phyloP scores from a whole-genome alignment of 164 flowering plant species.

The Magnolia officinalis region DNA sequence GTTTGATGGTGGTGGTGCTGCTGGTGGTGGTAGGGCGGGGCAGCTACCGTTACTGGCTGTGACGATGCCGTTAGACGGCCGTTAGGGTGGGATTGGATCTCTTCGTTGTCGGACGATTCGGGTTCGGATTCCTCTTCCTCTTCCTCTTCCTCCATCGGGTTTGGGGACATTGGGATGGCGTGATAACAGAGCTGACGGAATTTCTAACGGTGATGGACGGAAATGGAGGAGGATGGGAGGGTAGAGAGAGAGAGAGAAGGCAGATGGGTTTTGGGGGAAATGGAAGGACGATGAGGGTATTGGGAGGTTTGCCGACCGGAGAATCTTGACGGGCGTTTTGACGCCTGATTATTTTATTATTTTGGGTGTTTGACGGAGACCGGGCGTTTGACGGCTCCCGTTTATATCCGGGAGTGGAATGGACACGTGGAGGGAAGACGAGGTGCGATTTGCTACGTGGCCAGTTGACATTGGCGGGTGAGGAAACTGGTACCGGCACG shows the following conservation, averaged over 20 bases:
- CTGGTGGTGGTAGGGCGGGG: conserved; percentile 8
- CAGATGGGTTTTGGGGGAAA: conserved; percentile 24
- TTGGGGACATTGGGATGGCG: neutral
- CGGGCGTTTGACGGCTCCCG: conserved; percentile 32
- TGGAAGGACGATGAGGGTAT: conserved; percentile 18
- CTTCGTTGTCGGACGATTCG: neutral
- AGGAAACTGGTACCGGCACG: neutral
- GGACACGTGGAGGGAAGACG: neutral
- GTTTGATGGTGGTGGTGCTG: conserved; percentile 17
- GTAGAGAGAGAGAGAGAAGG: neutral
- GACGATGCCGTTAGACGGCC: conserved; percentile 10
- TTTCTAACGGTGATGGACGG: neutral
- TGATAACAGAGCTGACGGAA: neutral
- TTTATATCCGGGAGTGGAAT: conserved; percentile 1
- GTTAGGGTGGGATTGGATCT: conserved; percentile 32
- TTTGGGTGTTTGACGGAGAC: conserved; percentile 26
- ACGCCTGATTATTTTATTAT: neutral
- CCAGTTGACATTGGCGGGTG: neutral
- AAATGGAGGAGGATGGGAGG: neutral
- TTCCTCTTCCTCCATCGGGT: conserved; percentile 56
- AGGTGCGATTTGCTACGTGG: neutral
- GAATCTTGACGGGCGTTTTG: conserved; percentile 13
- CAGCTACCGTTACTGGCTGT: conserved; percentile 24
- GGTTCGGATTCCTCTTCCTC: conserved; percentile 6
- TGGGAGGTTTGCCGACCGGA: neutral